Evolutionary conservation across 148 eudicot species (phyloP), one percentile per base, ranked within the genome.

Genomic region (Rhododendron henanense): DNA sequence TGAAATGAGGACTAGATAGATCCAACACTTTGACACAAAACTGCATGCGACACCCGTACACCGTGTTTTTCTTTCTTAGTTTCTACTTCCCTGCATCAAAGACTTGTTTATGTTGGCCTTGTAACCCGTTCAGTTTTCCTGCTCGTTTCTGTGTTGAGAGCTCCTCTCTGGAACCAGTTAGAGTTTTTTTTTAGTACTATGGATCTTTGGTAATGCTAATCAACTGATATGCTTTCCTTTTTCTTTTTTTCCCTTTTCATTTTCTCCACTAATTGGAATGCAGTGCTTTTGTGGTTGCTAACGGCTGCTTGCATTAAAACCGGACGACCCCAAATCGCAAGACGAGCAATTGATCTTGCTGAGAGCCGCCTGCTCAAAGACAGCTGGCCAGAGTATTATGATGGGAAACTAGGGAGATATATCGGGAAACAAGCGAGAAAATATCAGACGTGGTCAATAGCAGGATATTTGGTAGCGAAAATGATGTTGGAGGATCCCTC

Each of bases 241-340:
- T 2, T 25, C 11, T 23, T 31, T 14, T 39, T 31, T 15, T 37
- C 41, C 47, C 47, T 35, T 47, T 11, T 65, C 37, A 65, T 80
- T 47, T 1, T 14, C 37, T 47, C 47, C 28, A 14, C 75, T 37
- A 37, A 61, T 45, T 67, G 31, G 25, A 33, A 35, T 89, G 76
- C 87, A 89, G 90, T 89, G 82, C 90, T 89, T 82, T 83, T 89
- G 76, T 89, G 90, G 90, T 48, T 89, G 80, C 57, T 89, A 82
- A 89, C 89, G 4, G 90, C 89, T 48, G 90, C 90, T 10, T 87
- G 90, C 81, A 89, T 89, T 85, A 89, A 89, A 86, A 89, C 90
- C 10, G 90, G 90, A 21, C 78, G 90, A 61, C 87, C 88, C 5
- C 90, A 89, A 76, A 89, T 87, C 6, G 90, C 90, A 19, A 89